A percentile compares a stretch with the other conserved stretches of the same genome.
Evolutionary conservation across 2,329 filamentous ascomycete species (phyloP).

Genomic region (Ambrosiella cleistominuta): DNA sequence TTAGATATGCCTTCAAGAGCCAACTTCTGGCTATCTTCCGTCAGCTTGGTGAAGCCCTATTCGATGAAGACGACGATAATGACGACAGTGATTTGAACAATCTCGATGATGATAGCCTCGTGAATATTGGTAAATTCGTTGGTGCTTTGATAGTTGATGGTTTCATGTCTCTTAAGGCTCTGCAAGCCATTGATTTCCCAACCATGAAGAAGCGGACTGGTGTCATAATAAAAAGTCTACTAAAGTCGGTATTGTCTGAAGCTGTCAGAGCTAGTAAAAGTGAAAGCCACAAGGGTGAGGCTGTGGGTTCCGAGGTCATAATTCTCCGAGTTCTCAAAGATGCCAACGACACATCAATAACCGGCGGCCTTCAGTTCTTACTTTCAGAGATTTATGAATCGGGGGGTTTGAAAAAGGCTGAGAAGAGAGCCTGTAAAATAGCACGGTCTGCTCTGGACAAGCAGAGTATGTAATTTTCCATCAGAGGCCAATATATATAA

Average conservation of each 20-base stretch:
- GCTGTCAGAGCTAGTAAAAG: conserved; percentile 28
- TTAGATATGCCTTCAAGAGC: conserved; percentile 75
- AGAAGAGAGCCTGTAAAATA: conserved; percentile 28
- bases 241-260: conserved; percentile 58
- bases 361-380: conserved; percentile 62
- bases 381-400: conserved; percentile 57
- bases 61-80: conserved; percentile 44
- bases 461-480: conserved; percentile 12
- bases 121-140: conserved; percentile 37
- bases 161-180: conserved; percentile 28
- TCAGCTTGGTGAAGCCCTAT: conserved; percentile 63
- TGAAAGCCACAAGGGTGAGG: conserved; percentile 21
- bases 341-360: conserved; percentile 48
- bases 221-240: conserved; percentile 62
- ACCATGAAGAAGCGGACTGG: conserved; percentile 61
- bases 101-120: conserved; percentile 32
- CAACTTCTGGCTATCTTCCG: conserved; percentile 74
- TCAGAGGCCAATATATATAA: not conserved
- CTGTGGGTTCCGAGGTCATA: conserved; percentile 25
- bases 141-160: conserved; percentile 32
- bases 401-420: conserved; percentile 24
- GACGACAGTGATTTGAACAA: conserved; percentile 30
- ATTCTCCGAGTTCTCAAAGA: conserved; percentile 51
- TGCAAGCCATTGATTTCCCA: conserved; percentile 60
- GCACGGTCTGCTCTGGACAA: conserved; percentile 23